Conservation (phyloP, 768 basidiomycete species). For the Kwoniella mangroviensis region DNA sequence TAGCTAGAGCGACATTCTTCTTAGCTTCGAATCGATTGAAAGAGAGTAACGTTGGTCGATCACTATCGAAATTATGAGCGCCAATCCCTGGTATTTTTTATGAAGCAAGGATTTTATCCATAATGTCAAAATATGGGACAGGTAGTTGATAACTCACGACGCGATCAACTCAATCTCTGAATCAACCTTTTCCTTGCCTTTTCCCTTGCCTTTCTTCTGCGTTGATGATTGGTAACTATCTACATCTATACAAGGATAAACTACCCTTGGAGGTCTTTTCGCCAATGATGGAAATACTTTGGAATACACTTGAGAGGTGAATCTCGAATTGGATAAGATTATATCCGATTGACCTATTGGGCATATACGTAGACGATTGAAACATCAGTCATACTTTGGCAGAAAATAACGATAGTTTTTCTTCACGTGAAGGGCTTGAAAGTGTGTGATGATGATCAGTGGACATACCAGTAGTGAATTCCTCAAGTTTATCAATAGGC, state of each 20-base stretch:
- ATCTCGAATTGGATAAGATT: conserved; percentile 87
- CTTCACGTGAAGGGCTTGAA: no score
- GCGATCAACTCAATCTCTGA: conserved; percentile 55
- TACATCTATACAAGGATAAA: conserved; percentile 94
- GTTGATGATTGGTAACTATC: conserved; percentile 66
- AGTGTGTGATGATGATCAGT: neutral
- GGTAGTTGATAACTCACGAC: conserved; percentile 38
- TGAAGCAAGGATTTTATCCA: no score
- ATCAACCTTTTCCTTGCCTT: conserved; percentile 57
- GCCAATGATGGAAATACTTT: conserved; percentile 73
- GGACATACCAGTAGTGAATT: conserved; percentile 78
- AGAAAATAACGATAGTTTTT: no score
- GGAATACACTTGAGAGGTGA: conserved; percentile 81
- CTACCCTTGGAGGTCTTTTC: conserved; percentile 67
- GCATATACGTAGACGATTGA: neutral
- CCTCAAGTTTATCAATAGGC: conserved; percentile 90
- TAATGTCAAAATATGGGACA: no score
- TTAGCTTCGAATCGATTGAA: conserved; percentile 95
- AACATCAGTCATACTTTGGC: neutral
- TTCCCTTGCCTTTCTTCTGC: conserved; percentile 60
- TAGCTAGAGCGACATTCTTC: conserved; percentile 84
- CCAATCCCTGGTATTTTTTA: no score
- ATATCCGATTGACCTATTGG: conserved; percentile 79
- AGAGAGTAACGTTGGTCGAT: conserved; percentile 74
- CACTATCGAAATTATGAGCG: conserved; percentile 54